Evolutionary conservation across 441 rosid genomes (phyloP).

Genomic region (Melastoma candidum): DNA sequence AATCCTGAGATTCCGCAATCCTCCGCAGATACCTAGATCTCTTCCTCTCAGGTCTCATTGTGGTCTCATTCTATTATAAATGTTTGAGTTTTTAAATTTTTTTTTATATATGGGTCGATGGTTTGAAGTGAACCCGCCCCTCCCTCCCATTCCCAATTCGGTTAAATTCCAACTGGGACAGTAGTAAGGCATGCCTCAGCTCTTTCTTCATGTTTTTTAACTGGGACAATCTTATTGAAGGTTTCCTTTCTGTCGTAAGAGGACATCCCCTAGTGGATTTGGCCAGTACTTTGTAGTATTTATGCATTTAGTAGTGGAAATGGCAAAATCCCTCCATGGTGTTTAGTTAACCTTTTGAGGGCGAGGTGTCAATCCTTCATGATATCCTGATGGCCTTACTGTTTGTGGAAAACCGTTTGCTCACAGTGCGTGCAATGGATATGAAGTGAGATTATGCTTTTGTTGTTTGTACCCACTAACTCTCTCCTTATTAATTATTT

Average conservation of each 20-base stretch:
- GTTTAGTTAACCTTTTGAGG: conserved; percentile 63
- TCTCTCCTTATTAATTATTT: not conserved
- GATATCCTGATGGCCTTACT: conserved; percentile 72
- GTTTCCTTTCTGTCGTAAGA: conserved; percentile 64
- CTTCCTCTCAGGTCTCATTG: too few relatives aligned
- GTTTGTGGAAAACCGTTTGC: conserved; percentile 63
- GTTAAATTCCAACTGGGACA: conserved; percentile 2
- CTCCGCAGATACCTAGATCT: too few relatives aligned
- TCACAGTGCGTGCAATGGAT: conserved; percentile 79
- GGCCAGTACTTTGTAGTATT: conserved; percentile 49
- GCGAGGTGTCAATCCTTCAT: conserved; percentile 53
- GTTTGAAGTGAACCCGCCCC: too few relatives aligned
- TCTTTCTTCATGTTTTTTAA: conserved; percentile 34
- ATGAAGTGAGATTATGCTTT: conserved; percentile 31
- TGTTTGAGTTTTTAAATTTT: too few relatives aligned
- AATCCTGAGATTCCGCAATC: too few relatives aligned
- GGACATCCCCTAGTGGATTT: conserved; percentile 62
- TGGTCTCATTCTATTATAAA: too few relatives aligned
- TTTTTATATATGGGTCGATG: too few relatives aligned
- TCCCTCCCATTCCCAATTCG: too few relatives aligned
- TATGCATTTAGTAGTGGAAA: conserved; percentile 40
- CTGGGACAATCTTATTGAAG: conserved; percentile 81
- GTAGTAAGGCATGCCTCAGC: conserved; percentile 25
- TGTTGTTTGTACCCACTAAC: conserved; percentile 31
- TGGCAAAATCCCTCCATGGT: conserved; percentile 77